Evolutionary conservation across 768 basidiomycete genomes (phyloP), one percentile per base, ranked within the genome.

Genomic region (Tricholoma flavovirens): DNA sequence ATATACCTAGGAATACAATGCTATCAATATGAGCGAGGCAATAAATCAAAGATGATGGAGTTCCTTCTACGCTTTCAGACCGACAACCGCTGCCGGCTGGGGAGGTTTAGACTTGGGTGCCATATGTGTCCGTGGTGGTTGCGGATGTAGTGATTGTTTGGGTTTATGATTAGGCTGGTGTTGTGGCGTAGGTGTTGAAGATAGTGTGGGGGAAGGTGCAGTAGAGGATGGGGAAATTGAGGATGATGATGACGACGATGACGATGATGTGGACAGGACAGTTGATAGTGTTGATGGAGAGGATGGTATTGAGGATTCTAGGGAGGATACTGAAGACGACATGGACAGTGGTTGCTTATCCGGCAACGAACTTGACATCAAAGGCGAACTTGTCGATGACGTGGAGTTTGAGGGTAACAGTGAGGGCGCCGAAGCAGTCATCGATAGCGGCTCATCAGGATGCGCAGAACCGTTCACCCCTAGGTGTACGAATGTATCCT

Each of bases 11-110:
- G 53, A 55, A 61, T 62, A 60, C 62, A 62, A 8, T 21, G 15
- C 30, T 50, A 45, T 36, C 38, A 22, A 24, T 30, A 36, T 12
- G 15, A 43, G 12, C 15, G 15, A 29, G 14, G 4, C 38, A 35
- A 46, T 15, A 48, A 32, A 32, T 36, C 19, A 33, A 5, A 5
- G 38, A 24, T 22, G 10, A 33, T 6, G 21, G 26, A 10, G 14
- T 38, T 54, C 24, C 15, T 17, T 59, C 60, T 63, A 69, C 60
- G 68, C 67, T 60, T 66, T 67, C 54, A 69, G 66, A 32, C 65
- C 67, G 30, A 68, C 60, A 32, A 67, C 55, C n/a, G 61, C 54
- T 4, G 64, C 60, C 4, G 62, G 51, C 46, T 62, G 62, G n/a
- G 61, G 59, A 11, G 67, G 58, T 54, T 62, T 49, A 15, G 65